Conservation (phyloP, 2,329 filamentous ascomycete species). For the Endocalyx cinctus region DNA sequence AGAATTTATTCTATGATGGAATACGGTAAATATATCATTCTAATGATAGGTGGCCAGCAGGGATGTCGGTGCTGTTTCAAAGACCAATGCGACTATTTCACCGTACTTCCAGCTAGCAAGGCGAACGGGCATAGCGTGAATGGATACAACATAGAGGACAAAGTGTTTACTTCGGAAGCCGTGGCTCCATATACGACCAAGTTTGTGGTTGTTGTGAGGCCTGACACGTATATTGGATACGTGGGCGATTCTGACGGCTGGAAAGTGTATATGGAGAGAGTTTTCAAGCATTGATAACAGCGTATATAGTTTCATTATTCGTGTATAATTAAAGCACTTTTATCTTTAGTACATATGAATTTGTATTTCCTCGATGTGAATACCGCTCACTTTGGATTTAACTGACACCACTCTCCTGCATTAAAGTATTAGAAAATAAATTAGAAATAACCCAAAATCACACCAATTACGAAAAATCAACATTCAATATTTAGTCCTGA, state of each 20-base stretch:
- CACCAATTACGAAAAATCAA: no score
- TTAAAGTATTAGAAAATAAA: no score
- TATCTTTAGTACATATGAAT: no score
- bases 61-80: slow-evolving; percentile 4
- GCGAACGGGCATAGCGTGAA: slow-evolving; percentile 9
- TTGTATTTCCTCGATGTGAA: no score
- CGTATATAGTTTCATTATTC: no score
- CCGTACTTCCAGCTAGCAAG: slow-evolving; percentile 4
- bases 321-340: no score
- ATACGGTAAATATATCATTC: slow-evolving; percentile 29
- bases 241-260: slow-evolving; percentile 25
- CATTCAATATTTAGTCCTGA: no score
- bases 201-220: slow-evolving; percentile 31
- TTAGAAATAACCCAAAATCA: no score
- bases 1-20: slow-evolving; percentile 27
- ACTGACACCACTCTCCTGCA: no score
- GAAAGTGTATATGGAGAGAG: slow-evolving; percentile 17
- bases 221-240: slow-evolving; percentile 37
- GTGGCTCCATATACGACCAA: slow-evolving; percentile 18
- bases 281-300: background rate
- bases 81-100: slow-evolving; percentile 8
- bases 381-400: no score
- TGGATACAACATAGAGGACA: slow-evolving; percentile 6
- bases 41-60: slow-evolving; percentile 12
- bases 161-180: slow-evolving; percentile 27